Percentiles rank a stretch among this genome's conserved stretches.
phyloP scores from a whole-genome alignment of 805 yeast species.

The Metschnikowia dekortorum region DNA sequence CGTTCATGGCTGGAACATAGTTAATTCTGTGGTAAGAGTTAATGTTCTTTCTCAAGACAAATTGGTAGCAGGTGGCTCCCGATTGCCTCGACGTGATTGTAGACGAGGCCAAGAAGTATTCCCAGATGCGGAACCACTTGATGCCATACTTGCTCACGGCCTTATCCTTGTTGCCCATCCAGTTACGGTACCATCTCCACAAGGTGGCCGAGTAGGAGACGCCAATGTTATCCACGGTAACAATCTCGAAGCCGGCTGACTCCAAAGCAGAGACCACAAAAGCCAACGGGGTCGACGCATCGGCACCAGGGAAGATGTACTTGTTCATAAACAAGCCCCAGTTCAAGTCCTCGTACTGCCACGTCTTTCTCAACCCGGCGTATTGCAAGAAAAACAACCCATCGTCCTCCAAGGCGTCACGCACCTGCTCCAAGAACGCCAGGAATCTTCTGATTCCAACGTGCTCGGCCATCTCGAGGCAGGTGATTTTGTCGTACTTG shows the following conservation, averaged over 20 bases:
- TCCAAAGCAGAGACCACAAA: conserved; percentile 75
- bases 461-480: conserved; percentile 94
- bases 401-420: conserved; percentile 86
- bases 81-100: conserved; percentile 89
- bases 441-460: conserved; percentile 86
- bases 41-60: conserved; percentile 83
- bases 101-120: conserved; percentile 78
- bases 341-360: conserved; percentile 92
- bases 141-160: conserved; percentile 76
- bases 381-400: conserved; percentile 84
- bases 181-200: conserved; percentile 93
- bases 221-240: conserved; percentile 81
- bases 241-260: conserved; percentile 82
- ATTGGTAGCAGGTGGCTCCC: conserved; percentile 87
- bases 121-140: conserved; percentile 94
- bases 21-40: conserved; percentile 81
- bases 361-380: conserved; percentile 84
- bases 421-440: conserved; percentile 71
- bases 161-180: conserved; percentile 78
- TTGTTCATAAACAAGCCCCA: conserved; percentile 97
- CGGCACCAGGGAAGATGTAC: conserved; percentile 96
- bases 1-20: conserved; percentile 74
- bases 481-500: conserved; percentile 78
- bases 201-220: conserved; percentile 88
- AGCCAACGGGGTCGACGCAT: conserved; percentile 89